phyloP scores from a whole-genome alignment of 1,284 basidiomycete genomes.

The Phaffia rhodozyma region DNA sequence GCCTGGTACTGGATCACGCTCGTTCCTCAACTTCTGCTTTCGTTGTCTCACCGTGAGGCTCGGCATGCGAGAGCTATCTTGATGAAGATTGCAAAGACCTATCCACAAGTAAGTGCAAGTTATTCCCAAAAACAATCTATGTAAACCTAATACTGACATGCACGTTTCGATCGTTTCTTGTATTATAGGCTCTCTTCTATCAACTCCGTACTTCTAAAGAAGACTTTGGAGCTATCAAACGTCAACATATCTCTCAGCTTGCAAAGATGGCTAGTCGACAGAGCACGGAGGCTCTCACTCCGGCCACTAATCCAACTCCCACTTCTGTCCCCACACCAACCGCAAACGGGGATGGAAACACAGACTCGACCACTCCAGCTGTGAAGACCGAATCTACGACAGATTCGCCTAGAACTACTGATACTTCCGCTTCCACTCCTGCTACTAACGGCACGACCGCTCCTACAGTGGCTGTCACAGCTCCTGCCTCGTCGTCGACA shows the following conservation, averaged over 20 bases:
- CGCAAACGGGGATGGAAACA: neutral
- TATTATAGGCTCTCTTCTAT: slow-evolving; percentile 78
- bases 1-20: slow-evolving; percentile 99
- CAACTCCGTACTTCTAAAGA: slow-evolving; percentile 83
- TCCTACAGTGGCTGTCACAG: slow-evolving; percentile 18
- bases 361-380: neutral
- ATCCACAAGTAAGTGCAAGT: slow-evolving; percentile 62
- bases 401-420: neutral
- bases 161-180: neutral
- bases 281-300: slow-evolving; percentile 33
- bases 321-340: neutral
- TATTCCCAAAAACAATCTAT: slow-evolving; percentile 1
- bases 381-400: neutral
- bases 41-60: slow-evolving; percentile 80
- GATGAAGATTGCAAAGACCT: slow-evolving; percentile 79
- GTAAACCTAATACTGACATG: neutral
- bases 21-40: slow-evolving; percentile 88
- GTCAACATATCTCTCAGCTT: slow-evolving; percentile 27
- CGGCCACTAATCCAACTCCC: slow-evolving; percentile 1
- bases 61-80: slow-evolving; percentile 85
- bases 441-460: slow-evolving; percentile 20
- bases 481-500: slow-evolving; percentile 17
- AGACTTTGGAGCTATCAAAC: slow-evolving; percentile 50
- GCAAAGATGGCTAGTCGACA: slow-evolving; percentile 19
- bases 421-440: slow-evolving; percentile 9